Evolutionary conservation across 78 protist genomes (phyloP), one percentile per base, ranked within the genome.

Genomic region (Polysphondylium violaceum): DNA sequence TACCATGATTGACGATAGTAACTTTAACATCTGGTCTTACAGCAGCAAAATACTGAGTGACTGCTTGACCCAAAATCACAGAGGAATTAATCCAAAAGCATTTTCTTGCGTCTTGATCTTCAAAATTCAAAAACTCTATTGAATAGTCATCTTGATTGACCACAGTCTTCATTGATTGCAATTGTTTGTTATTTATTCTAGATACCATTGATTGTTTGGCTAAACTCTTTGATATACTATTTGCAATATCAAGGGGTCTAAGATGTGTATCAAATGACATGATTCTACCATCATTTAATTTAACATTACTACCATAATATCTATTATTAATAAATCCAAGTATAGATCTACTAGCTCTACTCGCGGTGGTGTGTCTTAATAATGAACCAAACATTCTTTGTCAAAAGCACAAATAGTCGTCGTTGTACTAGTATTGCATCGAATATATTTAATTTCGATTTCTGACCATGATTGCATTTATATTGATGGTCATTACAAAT

Each of bases 41-140:
- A 50, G 27, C 33, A n/a, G 43, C 19, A 55, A 21, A 74, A 29
- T 74, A 31, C 23, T 74, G 27, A 6, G 14, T 2, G 3, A 41
- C 56, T 40, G 90, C 76, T 11, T 27, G 31, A 25, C 74, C 76
- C n/a, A 58, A n/a, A 11, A 83, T 21, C 1, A 69, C 29, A 25
- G 90, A 67, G 7, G 56, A 38, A 14, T 50, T 53, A 27, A 27
- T 53, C 90, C 90, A 83, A 50, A 83, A 83, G 16, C 67, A 67
- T 33, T 44, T 23, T 31, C 78, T 36, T 8, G 61, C 90, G 14
- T 83, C 90, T n/a, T 44, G 50, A 56, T 69, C 75, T 53, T 83
- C 90, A 83, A 83, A 83, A 50, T 83, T 67, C 27, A 83, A 58
- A 35, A 83, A 69, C 35, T 67, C 78, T 11, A 83, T 50, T 11